These are phyloP conservation scores for Sideroxylon spinosum DNA, from an alignment of 179 eudicot genomes.

Conservation along the genomic window DNA sequence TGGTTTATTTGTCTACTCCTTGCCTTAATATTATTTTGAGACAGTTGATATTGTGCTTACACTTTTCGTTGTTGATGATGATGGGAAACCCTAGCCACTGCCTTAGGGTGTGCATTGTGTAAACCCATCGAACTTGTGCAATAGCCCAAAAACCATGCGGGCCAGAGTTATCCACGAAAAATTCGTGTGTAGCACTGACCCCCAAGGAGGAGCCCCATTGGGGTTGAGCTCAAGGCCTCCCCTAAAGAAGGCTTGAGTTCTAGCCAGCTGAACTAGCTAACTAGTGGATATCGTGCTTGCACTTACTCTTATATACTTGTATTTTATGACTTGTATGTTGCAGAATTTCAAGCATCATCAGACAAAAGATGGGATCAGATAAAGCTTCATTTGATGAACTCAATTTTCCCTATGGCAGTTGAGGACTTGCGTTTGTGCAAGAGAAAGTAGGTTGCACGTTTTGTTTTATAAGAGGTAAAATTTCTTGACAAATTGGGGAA, in stretches of 20 bases:
- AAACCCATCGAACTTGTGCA: no score
- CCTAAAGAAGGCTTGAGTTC: no score
- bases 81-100: no score
- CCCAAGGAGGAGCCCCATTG: no score
- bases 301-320: neutral
- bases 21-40: neutral
- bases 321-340: conserved; percentile 9
- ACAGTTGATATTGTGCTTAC: neutral
- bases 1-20: neutral
- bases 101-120: no score
- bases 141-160: no score
- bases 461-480: neutral
- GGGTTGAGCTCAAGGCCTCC: no score
- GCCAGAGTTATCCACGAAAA: no score
- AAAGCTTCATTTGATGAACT: conserved; percentile 7
- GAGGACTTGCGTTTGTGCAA: neutral
- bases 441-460: neutral
- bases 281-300: neutral
- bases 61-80: no score
- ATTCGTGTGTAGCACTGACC: no score
- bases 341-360: conserved; percentile 34
- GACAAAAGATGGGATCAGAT: conserved; percentile 11
- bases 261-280: no score
- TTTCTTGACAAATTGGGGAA: neutral
- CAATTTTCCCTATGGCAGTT: conserved; percentile 6